These are phyloP conservation scores for Sophora flavescens DNA, from an alignment of 306 rosid species.

Conservation along the genomic window DNA sequence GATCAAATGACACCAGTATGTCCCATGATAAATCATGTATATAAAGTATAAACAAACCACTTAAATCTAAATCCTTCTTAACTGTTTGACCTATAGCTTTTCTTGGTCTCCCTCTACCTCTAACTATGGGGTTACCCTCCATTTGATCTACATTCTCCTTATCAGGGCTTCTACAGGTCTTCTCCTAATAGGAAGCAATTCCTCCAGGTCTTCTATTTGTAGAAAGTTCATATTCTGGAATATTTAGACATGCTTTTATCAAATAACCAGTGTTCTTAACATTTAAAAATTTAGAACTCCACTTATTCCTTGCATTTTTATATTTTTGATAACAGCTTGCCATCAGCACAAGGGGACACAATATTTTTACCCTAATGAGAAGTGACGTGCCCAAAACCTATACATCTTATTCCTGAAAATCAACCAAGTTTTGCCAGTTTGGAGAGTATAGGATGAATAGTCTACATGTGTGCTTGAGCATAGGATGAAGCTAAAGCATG, in stretches of 20 bases:
- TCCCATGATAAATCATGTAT: too few relatives aligned
- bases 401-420: slow-evolving; percentile 28
- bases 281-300: background rate
- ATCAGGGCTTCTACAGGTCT: too few relatives aligned
- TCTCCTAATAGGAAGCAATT: too few relatives aligned
- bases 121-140: too few relatives aligned
- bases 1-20: too few relatives aligned
- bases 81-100: too few relatives aligned
- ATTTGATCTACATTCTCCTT: too few relatives aligned
- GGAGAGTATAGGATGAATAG: background rate
- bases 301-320: slow-evolving; percentile 10
- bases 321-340: slow-evolving; percentile 21
- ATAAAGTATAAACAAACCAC: too few relatives aligned
- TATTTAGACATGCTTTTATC: background rate
- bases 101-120: too few relatives aligned
- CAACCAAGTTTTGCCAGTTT: slow-evolving; percentile 24
- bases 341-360: background rate
- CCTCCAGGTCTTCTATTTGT: too few relatives aligned
- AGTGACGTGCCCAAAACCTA: slow-evolving; percentile 6
- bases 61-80: too few relatives aligned
- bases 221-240: slow-evolving; percentile 18
- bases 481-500: slow-evolving; percentile 35
- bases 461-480: background rate
- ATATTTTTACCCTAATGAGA: background rate
- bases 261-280: background rate